Base-by-base conservation (phyloP, 1,139 yeast genomes). In the Magnusiomyces clavatus region DNA sequence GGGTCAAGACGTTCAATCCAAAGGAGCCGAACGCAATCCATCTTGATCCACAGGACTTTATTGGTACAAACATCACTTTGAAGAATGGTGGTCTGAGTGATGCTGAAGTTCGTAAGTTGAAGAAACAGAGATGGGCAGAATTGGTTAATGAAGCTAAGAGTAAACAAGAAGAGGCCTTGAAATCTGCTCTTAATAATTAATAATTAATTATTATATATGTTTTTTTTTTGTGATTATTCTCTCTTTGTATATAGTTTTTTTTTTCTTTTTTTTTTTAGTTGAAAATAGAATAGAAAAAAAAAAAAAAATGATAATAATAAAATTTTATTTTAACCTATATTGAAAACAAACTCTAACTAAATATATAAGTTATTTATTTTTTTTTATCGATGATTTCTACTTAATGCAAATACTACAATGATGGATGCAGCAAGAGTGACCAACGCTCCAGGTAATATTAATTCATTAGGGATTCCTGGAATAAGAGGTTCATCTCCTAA, bases 1-100 rank as follows among this genome's bases (percentile, higher is more conserved):
- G 78, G 38, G 69, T 72, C 13, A 68, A 65, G 50, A 24, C 6
- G 31, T 78, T 74, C 69, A 77, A 77, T 60, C 95, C 85, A 66
- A 76, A 83, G 63, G 80, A 81, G 64, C 94, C 96, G 29, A 79
- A 85, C 58, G 92, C 88, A 43, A 78, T 88, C 51, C 79, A 84
- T 67, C 71, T 87, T 59, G 75, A 79, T 56, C 67, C 70, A 19
- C 64, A 69, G 36, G 72, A 72, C 16, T 78, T 73, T 56, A 69
- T 68, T 24, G 77, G 81, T 45, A 69, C 77, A 38, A 81, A 81
- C 62, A 69, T 82, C 51, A 66, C 69, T 20, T 61, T 80, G 35
- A 69, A 72, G n/a, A 72, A 71, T 50, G 64, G 64, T 3, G 51
- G 54, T 10, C 14, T 44, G 43, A 37, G 49, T 14, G 17, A 34